Evolutionary conservation across 495 filamentous ascomycete species (phyloP).

Genomic region (Aeminium ludgeri): DNA sequence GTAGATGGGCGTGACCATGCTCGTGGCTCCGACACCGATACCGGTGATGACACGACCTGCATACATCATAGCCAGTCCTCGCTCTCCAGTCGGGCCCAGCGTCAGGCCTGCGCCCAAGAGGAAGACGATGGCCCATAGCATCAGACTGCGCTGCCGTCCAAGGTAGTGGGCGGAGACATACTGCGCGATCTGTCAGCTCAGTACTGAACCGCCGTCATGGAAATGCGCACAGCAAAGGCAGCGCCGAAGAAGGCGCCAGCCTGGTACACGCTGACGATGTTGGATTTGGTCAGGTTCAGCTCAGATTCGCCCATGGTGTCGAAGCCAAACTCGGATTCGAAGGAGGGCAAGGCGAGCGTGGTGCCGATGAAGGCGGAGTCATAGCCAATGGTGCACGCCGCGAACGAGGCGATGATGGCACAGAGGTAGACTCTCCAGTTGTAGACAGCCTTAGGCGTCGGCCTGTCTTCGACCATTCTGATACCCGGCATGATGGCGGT

Average conservation of each 20-base stretch:
- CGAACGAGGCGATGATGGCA: conserved; percentile 46
- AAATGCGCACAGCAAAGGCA: conserved; percentile 1
- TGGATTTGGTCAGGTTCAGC: conserved; percentile 38
- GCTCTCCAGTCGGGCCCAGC: conserved; percentile 38
- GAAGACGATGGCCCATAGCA: conserved; percentile 38
- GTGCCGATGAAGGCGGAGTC: conserved; percentile 56
- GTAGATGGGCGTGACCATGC: conserved; percentile 39
- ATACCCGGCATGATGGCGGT: conserved; percentile 18
- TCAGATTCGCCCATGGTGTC: conserved; percentile 25
- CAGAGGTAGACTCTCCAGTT: conserved; percentile 56
- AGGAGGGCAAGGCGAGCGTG: conserved; percentile 45
- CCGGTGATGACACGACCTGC: conserved; percentile 37
- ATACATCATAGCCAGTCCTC: conserved; percentile 37
- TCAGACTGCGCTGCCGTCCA: conserved; percentile 40
- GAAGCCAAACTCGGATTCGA: conserved; percentile 40
- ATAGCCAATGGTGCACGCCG: conserved; percentile 55
- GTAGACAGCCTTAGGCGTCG: conserved; percentile 49
- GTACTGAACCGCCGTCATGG: conserved; percentile 1
- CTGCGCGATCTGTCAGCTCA: too few relatives aligned
- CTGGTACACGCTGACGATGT: conserved; percentile 43
- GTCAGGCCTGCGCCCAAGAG: conserved; percentile 47
- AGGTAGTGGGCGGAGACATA: conserved; percentile 40
- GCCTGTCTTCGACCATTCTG: conserved; percentile 44
- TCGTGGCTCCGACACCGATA: conserved; percentile 35
- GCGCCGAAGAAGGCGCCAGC: conserved; percentile 1